Evolutionary conservation across 768 basidiomycete genomes (phyloP).

Genomic region (Austroboletus festivus): DNA sequence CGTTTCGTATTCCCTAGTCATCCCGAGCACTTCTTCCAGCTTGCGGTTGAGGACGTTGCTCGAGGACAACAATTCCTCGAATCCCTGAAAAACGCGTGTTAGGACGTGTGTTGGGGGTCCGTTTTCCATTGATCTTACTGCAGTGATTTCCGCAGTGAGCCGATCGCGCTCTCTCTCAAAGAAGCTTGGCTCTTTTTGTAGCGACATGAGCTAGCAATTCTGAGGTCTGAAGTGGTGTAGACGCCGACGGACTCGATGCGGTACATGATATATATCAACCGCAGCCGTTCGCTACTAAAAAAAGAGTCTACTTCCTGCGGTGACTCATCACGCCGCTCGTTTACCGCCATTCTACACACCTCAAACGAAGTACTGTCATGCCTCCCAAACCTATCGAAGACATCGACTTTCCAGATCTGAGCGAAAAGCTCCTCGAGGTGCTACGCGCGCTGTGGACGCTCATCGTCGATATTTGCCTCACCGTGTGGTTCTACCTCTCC

Average conservation of each 20-base stretch:
- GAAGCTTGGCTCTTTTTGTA: conserved; percentile 49
- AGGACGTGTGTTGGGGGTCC: no score
- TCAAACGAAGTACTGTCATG: conserved; percentile 13
- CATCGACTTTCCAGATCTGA: conserved; percentile 14
- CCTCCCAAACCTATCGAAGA: conserved; percentile 16
- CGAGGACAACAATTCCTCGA: conserved; percentile 82
- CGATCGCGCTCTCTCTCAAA: conserved; percentile 80
- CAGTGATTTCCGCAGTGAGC: conserved; percentile 69
- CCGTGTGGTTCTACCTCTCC: conserved; percentile 8
- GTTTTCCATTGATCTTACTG: conserved; percentile 44
- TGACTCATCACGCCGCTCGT: no score
- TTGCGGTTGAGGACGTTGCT: conserved; percentile 87
- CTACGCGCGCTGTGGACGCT: conserved; percentile 8
- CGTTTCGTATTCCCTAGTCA: conserved; percentile 89
- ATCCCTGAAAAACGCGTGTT: conserved; percentile 49
- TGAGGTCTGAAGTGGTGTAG: no score
- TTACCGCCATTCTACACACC: no score
- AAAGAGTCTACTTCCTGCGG: no score
- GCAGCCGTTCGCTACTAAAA: not conserved
- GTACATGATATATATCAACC: no score
- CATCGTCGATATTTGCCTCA: conserved; percentile 1
- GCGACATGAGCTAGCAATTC: conserved; percentile 18
- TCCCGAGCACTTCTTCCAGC: conserved; percentile 87
- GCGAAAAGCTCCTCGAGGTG: conserved; percentile 16
- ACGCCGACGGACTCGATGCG: not conserved